Evolutionary conservation across 1,139 yeast genomes (phyloP), one percentile per base, ranked within the genome.

Genomic region (Geotrichum cucujoidarum): DNA sequence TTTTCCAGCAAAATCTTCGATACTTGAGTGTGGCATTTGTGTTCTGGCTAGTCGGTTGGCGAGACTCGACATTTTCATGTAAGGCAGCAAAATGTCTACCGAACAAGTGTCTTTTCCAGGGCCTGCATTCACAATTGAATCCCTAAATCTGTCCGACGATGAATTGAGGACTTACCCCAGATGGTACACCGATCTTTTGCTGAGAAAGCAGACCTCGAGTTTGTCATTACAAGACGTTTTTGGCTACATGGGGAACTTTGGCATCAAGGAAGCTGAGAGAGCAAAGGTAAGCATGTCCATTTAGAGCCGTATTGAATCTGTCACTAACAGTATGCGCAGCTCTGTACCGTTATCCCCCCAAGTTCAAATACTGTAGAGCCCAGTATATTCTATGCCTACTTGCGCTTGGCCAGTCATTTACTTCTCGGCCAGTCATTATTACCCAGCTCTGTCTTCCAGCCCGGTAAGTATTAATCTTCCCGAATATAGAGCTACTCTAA

Each of bases 121-220:
- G 13, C 36, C 32, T 6, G 8, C 27, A n/a, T 34, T 47, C 30
- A 31, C 61, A 29, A 53, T 65, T 20, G 69, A 65, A 49, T 57
- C 60, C 43, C 57, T 67, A 47, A 62, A 65, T 46, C 62, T 70
- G 43, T 63, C 72, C 31, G 63, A 65, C 21, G 70, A 67, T 5
- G 74, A 70, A 58, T 55, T 56, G 51, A 55, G 66, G 43, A 61
- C 72, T 18, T 70, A 69, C 48, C 71, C 74, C 13, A 60, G 72
- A 27, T 70, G 74, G 74, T 70, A 70, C 54, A 67, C 72, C 8
- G 73, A 70, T 43, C 56, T 70, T 47, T 59, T 68, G 20, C 53
- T 67, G 51, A 65, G 72, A 14, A 66, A 65, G 49, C 70, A 67
- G 47, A 59, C 61, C 30, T 65, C 63, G 45, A 52, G 60, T 17